phyloP scores from a whole-genome alignment of 1,284 basidiomycete genomes.

The Mycosarcoma mackinlayi region DNA sequence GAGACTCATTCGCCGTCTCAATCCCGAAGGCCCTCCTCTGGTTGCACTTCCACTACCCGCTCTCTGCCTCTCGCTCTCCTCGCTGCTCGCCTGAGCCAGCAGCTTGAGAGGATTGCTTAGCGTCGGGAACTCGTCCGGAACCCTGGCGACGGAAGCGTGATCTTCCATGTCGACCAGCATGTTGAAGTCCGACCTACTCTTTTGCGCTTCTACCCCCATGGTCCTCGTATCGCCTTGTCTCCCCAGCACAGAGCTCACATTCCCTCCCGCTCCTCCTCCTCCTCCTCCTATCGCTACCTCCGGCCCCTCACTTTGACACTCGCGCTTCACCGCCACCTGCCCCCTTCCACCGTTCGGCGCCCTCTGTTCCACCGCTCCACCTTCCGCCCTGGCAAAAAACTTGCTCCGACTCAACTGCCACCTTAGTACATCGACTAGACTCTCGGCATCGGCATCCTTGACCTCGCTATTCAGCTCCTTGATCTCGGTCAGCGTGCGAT shows the following conservation, averaged over 20 bases:
- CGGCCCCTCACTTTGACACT: slow-evolving; percentile 1
- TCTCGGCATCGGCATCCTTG: slow-evolving; percentile 20
- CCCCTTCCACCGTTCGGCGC: neutral
- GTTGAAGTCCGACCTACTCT: slow-evolving; percentile 29
- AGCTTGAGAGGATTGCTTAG: slow-evolving; percentile 48
- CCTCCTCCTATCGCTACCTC: neutral
- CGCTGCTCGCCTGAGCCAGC: slow-evolving; percentile 39
- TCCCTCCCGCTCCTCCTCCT: neutral
- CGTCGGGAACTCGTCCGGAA: slow-evolving; percentile 39
- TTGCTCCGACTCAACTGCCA: slow-evolving; percentile 42
- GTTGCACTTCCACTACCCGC: neutral
- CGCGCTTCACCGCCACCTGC: neutral
- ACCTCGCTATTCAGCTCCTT: slow-evolving; percentile 30
- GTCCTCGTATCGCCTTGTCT: too few relatives aligned
- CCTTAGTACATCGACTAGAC: slow-evolving; percentile 21
- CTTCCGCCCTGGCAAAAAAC: slow-evolving; percentile 22
- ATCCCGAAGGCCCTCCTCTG: neutral
- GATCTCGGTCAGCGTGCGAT: slow-evolving; percentile 30
- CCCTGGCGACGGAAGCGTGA: slow-evolving; percentile 24
- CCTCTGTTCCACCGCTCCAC: too few relatives aligned
- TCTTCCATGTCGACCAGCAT: slow-evolving; percentile 50
- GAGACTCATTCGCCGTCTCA: slow-evolving; percentile 1
- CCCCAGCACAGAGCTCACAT: too few relatives aligned
- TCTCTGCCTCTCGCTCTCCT: slow-evolving; percentile 25
- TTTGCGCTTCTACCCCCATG: neutral